Conservation (phyloP, 2,329 filamentous ascomycete genomes). For the Trichoderma simmonsii region DNA sequence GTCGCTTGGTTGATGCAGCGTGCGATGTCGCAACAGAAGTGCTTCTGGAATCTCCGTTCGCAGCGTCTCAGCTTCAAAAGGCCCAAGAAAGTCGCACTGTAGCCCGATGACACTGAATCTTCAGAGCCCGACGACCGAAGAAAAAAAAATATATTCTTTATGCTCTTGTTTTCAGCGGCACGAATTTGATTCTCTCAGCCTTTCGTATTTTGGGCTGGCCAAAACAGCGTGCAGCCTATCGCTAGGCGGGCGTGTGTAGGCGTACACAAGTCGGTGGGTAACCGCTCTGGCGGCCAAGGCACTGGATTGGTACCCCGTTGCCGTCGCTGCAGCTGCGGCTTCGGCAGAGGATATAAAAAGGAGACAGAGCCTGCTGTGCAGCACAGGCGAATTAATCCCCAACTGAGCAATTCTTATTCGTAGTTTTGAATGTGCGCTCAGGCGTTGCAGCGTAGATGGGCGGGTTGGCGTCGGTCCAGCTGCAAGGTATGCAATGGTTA, state of each 20-base stretch:
- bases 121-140: not conserved
- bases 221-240: slow-evolving; percentile 8
- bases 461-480: slow-evolving; percentile 22
- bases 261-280: slow-evolving; percentile 20
- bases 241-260: not conserved
- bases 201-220: not conserved
- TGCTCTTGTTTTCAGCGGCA: not conserved
- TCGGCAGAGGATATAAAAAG: not conserved
- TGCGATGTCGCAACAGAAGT: not conserved
- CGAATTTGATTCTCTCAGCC: not conserved
- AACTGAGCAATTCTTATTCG: not conserved
- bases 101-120: not conserved
- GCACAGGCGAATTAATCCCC: not conserved
- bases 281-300: slow-evolving; percentile 3
- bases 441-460: slow-evolving; percentile 18
- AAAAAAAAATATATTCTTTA: not conserved
- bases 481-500: slow-evolving; percentile 37
- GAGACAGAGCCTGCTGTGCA: not conserved
- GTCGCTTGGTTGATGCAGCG: slow-evolving; percentile 13
- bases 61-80: not conserved
- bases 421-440: slow-evolving; percentile 16
- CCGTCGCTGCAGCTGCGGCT: slow-evolving; percentile 9
- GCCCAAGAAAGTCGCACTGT: not conserved
- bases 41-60: not conserved
- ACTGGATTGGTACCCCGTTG: slow-evolving; percentile 5